A percentile compares a stretch with the other conserved stretches of the same genome.
Conservation (phyloP, 352 stramenopile species). For the Pilasporangium apinafurcum region DNA sequence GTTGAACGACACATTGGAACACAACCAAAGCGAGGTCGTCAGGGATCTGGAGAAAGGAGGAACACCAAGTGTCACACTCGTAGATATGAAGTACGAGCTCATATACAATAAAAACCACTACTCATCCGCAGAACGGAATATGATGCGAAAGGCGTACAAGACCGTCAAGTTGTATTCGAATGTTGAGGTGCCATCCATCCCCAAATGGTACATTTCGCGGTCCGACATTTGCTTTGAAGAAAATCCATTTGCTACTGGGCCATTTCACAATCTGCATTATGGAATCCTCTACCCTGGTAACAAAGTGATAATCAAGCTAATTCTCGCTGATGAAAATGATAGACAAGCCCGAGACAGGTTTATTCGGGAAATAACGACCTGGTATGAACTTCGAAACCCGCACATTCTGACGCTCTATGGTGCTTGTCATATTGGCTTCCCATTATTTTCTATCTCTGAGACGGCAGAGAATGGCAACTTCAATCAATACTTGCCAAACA, state of each 20-base stretch:
- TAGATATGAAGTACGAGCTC: conserved; percentile 11
- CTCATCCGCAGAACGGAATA: background rate
- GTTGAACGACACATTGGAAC: too few relatives aligned
- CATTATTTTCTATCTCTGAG: conserved; percentile 10
- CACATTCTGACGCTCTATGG: conserved; percentile 17
- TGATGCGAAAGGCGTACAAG: conserved; percentile 5
- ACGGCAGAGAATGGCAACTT: conserved; percentile 18
- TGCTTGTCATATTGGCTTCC: conserved; percentile 7
- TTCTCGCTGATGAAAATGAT: conserved; percentile 4
- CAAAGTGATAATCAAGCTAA: conserved; percentile 10
- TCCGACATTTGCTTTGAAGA: conserved; percentile 8
- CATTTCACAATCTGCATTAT: conserved; percentile 8
- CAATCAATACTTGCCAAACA: conserved; percentile 10
- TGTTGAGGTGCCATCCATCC: background rate
- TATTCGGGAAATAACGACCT: conserved; percentile 6
- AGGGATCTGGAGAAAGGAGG: background rate
- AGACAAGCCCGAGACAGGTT: conserved; percentile 7
- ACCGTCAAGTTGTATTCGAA: background rate
- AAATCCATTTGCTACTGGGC: conserved; percentile 9
- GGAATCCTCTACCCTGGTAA: conserved; percentile 8
- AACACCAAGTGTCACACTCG: conserved; percentile 1
- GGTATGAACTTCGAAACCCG: conserved; percentile 10
- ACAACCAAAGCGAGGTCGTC: conserved; percentile 1
- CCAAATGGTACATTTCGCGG: conserved; percentile 14
- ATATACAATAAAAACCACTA: conserved; percentile 2